Percentiles rank a stretch among this genome's conserved stretches.
Evolutionary conservation across 495 filamentous ascomycete genomes (phyloP).

Genomic region (Talaromyces liani): DNA sequence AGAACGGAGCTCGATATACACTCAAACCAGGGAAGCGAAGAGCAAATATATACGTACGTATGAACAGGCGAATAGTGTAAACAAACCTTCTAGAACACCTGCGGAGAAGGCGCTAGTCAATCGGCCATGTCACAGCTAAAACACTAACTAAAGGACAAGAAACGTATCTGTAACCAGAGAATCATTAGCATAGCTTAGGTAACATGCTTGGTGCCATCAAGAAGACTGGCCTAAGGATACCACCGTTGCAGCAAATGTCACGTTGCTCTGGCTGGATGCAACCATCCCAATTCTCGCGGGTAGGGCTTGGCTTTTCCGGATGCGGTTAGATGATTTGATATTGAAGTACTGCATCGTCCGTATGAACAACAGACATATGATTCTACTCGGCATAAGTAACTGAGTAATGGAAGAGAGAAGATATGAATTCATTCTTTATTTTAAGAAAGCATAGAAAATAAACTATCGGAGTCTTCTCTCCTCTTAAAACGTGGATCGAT

Average conservation of each 20-base stretch:
- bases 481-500: background rate
- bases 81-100: background rate
- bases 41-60: background rate
- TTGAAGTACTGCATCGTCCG: background rate
- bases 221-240: background rate
- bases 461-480: background rate
- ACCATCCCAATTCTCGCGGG: background rate
- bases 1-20: background rate
- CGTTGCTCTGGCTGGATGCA: conserved; percentile 6
- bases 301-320: background rate
- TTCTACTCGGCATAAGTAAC: background rate
- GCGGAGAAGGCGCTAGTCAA: background rate
- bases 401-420: background rate
- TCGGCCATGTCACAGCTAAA: background rate
- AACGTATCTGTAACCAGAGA: background rate
- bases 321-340: conserved; percentile 2
- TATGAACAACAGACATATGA: background rate
- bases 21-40: background rate
- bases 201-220: background rate
- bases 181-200: background rate
- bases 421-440: background rate
- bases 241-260: conserved; percentile 8
- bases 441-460: background rate
- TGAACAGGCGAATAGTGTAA: background rate
- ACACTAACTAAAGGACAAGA: background rate